A percentile compares a stretch with the other conserved stretches of the same genome.
Evolutionary conservation across 2,329 filamentous ascomycete species (phyloP).

Genomic region (Aspergillus sp.): DNA sequence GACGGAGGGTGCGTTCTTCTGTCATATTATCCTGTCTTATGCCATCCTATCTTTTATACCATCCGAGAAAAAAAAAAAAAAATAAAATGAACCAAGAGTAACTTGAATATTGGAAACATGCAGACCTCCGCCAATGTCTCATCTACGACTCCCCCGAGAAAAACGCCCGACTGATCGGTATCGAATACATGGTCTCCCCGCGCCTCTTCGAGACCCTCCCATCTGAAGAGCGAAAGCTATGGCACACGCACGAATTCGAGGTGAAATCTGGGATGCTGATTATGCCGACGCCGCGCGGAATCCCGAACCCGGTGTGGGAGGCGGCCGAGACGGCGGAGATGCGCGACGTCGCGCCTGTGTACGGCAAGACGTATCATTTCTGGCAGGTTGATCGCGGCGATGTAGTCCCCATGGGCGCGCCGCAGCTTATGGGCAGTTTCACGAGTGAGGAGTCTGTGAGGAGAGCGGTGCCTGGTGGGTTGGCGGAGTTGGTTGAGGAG

Average conservation of each 20-base stretch:
- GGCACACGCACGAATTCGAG: slow-evolving; percentile 68
- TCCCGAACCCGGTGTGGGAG: slow-evolving; percentile 67
- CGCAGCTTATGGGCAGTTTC: slow-evolving; percentile 65
- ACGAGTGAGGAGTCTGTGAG: slow-evolving; percentile 27
- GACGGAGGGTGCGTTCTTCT: slow-evolving; percentile 51
- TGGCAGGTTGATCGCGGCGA: slow-evolving; percentile 83
- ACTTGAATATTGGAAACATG: too few species aligned
- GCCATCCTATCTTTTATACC: too few species aligned
- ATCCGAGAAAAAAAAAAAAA: too few species aligned
- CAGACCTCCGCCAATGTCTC: slow-evolving; percentile 78
- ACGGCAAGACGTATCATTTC: slow-evolving; percentile 82
- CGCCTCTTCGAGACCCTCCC: slow-evolving; percentile 66
- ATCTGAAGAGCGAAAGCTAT: slow-evolving; percentile 67
- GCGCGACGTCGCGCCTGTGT: slow-evolving; percentile 70
- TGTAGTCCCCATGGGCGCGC: slow-evolving; percentile 58
- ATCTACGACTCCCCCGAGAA: slow-evolving; percentile 72
- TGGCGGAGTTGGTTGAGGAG: slow-evolving; percentile 45
- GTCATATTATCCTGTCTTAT: too few species aligned
- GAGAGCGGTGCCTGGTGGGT: slow-evolving; percentile 23
- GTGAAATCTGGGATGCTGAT: slow-evolving; percentile 46
- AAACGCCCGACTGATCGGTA: slow-evolving; percentile 72
- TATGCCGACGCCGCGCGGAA: slow-evolving; percentile 36
- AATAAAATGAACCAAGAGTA: too few species aligned
- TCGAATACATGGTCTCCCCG: slow-evolving; percentile 84
- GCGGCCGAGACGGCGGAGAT: slow-evolving; percentile 76